phyloP scores from a whole-genome alignment of 768 basidiomycete species.

The Phylloporus arenicola region DNA sequence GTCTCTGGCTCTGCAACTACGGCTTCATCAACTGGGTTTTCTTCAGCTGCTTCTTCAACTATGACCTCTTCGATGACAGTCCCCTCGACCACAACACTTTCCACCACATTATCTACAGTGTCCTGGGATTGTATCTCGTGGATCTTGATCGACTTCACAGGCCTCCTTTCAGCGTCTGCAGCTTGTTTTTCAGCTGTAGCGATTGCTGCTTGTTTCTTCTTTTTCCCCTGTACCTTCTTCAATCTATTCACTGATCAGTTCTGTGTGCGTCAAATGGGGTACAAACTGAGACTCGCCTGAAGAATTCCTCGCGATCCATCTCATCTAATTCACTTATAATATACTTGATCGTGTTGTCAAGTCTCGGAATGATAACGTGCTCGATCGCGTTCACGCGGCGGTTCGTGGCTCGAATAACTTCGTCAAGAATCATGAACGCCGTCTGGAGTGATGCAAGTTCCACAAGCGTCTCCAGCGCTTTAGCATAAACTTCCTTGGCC shows the following conservation, averaged over 20 bases:
- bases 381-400: conserved; percentile 98
- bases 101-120: conserved; percentile 1
- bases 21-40: conserved; percentile 22
- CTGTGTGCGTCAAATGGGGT: neutral
- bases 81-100: conserved; percentile 4
- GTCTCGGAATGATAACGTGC: conserved; percentile 89
- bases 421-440: conserved; percentile 96
- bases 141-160: conserved; percentile 1
- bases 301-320: conserved; percentile 96
- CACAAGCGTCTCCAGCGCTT: conserved; percentile 94
- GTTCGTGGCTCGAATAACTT: conserved; percentile 98
- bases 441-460: conserved; percentile 96
- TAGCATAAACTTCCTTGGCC: conserved; percentile 96
- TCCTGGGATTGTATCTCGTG: conserved; percentile 5
- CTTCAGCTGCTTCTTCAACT: conserved; percentile 16
- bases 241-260: conserved; percentile 44
- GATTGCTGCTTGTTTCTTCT: conserved; percentile 73
- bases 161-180: conserved; percentile 5
- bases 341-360: conserved; percentile 98
- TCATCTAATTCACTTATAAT: conserved; percentile 97
- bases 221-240: conserved; percentile 97
- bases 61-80: neutral
- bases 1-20: conserved; percentile 10
- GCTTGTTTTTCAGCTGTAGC: conserved; percentile 25
- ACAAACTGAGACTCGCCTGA: conserved; percentile 49